Base-by-base conservation (phyloP, 1,284 basidiomycete genomes). In the Leucoagaricus sp. region DNA sequence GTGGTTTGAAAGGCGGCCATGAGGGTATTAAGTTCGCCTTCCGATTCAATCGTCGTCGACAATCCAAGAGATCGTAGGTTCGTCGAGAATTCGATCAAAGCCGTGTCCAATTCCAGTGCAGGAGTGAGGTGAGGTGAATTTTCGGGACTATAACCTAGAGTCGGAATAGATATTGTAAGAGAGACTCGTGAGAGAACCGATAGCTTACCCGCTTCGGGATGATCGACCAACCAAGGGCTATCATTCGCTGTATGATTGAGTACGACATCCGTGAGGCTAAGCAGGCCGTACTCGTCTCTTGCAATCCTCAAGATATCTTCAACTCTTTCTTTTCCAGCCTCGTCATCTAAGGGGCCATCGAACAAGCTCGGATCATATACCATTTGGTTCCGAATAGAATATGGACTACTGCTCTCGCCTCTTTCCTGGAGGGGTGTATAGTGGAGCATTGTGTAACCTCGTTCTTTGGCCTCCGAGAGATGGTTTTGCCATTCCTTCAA, bases 391-490 rank as follows among this genome's bases (percentile, higher is more conserved):
- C 84, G 83, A 65, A 98, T 93, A 23, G 93, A 95, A 72, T 97
- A 98, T 0, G 96, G 95, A 64, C 92, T 94, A 59, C 90, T 83
- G 61, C 91, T 94, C 63, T 86, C 82, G 26, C 95, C 96, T 31
- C 94, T 80, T 67, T 93, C 88, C 70, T 98, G 95, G 13, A 98
- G 77, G 0, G 95, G 95, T 1, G 95, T 93, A 79, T 92, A 98
- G 69, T 98, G 96, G 42, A 98, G 76, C 91, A 96, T 94, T 62
- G 94, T 98, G 78, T 98, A 98, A 0, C 96, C 95, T 50, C 95
- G 79, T 58, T 92, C 81, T 58, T 86, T 84, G 4, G 93, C 90
- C 71, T 95, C 93, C 50, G 83, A 79, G 63, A 96, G 90, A 67
- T 93, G 84, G 6, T 81, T 78, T 45, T 76, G 81, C 95, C 96